These are phyloP conservation scores for Zizania latifolia DNA, from an alignment of 176 grass and related monocot species.

Conservation along the genomic window DNA sequence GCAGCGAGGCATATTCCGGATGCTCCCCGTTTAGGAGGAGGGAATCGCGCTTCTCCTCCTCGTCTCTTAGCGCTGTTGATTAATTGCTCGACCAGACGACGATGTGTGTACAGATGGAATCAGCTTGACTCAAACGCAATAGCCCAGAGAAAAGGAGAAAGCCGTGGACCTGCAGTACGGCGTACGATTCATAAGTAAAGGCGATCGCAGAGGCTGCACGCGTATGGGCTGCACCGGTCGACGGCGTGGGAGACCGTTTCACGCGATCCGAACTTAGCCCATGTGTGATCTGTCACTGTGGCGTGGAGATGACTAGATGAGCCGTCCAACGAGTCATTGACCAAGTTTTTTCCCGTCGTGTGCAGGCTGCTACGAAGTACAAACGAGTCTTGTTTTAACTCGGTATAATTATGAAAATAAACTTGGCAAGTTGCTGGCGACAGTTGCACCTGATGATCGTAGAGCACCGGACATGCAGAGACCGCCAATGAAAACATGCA, in stretches of 20 bases:
- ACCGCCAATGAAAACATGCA: neutral
- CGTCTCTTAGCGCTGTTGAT: neutral
- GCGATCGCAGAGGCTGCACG: neutral
- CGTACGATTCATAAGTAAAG: neutral
- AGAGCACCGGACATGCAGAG: neutral
- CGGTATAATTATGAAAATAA: no score
- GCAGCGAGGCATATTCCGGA: neutral
- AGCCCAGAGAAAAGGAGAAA: neutral
- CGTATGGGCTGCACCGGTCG: neutral
- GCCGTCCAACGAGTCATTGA: neutral
- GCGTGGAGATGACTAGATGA: neutral
- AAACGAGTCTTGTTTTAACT: no score
- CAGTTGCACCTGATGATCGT: neutral
- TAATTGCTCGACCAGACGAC: no score
- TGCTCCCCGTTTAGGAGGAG: neutral
- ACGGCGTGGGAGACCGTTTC: neutral
- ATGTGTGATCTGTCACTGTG: neutral
- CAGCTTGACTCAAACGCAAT: neutral
- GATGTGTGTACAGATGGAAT: neutral
- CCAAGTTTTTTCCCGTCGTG: neutral
- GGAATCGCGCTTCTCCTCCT: neutral
- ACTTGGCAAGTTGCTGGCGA: neutral
- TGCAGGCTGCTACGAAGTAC: no score
- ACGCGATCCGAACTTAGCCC: neutral
- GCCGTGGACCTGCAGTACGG: slow-evolving; percentile 7